A percentile compares a stretch with the other conserved stretches of the same genome.
These are phyloP conservation scores for Sporothrix variecibatus DNA, from an alignment of 2,329 filamentous ascomycete genomes.

Conservation along the genomic window DNA sequence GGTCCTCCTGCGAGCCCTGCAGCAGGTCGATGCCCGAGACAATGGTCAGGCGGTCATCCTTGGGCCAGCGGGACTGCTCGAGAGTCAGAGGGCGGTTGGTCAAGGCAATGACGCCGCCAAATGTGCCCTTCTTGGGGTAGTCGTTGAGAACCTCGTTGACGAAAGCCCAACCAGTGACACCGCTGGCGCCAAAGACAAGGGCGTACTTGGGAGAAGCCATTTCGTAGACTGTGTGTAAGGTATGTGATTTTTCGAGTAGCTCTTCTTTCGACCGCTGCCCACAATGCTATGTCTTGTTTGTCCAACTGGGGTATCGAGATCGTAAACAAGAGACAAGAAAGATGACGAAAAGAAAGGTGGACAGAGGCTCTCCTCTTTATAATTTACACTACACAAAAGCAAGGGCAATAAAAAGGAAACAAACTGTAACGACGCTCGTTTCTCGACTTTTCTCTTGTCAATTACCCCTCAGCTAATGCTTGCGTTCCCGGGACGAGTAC, in stretches of 20 bases:
- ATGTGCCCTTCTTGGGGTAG: slow-evolving; percentile 32
- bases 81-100: slow-evolving; percentile 35
- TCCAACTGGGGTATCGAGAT: background rate
- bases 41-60: slow-evolving; percentile 43
- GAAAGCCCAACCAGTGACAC: slow-evolving; percentile 27
- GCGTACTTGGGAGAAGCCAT: slow-evolving; percentile 26
- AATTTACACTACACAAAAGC: background rate
- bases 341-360: background rate
- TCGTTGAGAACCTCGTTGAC: slow-evolving; percentile 31
- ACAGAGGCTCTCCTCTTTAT: background rate
- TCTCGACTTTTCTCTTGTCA: background rate
- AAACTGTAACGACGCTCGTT: background rate
- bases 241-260: background rate
- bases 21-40: slow-evolving; percentile 47
- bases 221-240: background rate
- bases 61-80: slow-evolving; percentile 42
- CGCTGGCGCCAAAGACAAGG: slow-evolving; percentile 27
- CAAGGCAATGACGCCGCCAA: slow-evolving; percentile 32
- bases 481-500: background rate
- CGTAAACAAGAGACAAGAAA: background rate
- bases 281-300: background rate
- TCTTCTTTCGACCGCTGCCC: background rate
- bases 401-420: background rate
- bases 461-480: background rate
- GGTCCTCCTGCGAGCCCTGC: slow-evolving; percentile 41